Evolutionary conservation across 2,329 filamentous ascomycete species (phyloP), one percentile per base, ranked within the genome.

Genomic region (Neonectria sp.): DNA sequence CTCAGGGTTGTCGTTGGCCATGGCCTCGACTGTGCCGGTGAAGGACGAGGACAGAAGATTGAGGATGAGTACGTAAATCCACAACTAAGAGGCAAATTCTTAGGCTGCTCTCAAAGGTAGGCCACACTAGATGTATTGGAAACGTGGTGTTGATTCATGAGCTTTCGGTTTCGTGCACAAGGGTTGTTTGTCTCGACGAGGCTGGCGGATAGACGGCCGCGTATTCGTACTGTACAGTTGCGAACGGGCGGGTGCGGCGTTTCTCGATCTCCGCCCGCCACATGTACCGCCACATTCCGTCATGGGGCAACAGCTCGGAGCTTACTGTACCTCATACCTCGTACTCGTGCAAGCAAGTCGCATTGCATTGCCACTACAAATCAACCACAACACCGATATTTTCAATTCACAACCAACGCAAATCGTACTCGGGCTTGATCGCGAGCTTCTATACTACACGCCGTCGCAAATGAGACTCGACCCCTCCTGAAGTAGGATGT

Each of bases 1-100:
- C 46, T 82, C 77, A 68, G 78, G 72, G 63, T 81, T 79, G 68
- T 80, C 80, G 65, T 80, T 79, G 12, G 81, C 76, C 82, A 84
- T 85, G 27, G 60, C 72, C 37, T 48, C 55, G 21, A 62, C 27
- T 55, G 11, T 29, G 55, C 31, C 49, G 51, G 45, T 35, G 29
- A n/a, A 40, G 12, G 46, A 52, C 29, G 55, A 35, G 49, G 64
- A 52, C 29, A 40, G 21, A 48, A 53, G 57, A 13, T 21, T 25
- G 46, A 55, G 17, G 24, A 58, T 6, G 27, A 33, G 17, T 9
- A n/a, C 12, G 29, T 15, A 24, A 4, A 33, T 12, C 12, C 51
- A 59, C 40, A 35, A 40, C 31, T 33, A 9, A n/a, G 46, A 25
- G 15, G 24, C 25, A 25, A 33, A 33, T 15, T 43, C 31, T 8